Evolutionary conservation across 2,329 filamentous ascomycete genomes (phyloP).

Genomic region (Drechslerella stenobrocha): DNA sequence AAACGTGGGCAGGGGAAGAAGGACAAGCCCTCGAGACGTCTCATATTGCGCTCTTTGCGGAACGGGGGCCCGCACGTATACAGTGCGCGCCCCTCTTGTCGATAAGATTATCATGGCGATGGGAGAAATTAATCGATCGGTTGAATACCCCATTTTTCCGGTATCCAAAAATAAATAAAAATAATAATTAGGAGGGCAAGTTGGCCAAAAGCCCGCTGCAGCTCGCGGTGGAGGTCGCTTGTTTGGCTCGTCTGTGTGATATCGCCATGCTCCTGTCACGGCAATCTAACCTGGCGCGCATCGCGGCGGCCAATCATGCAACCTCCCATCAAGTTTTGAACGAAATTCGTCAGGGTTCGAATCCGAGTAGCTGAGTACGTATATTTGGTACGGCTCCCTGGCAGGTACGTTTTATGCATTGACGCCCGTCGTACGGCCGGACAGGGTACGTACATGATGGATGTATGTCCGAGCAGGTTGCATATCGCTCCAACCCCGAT

Average conservation of each 20-base stretch:
- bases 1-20: conserved; percentile 44
- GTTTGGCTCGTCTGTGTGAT: background rate
- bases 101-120: background rate
- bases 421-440: background rate
- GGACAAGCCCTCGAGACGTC: conserved; percentile 4
- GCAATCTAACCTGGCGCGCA: conserved; percentile 2
- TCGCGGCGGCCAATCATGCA: background rate
- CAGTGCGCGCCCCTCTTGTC: background rate
- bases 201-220: too few relatives aligned
- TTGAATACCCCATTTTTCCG: too few relatives aligned
- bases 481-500: too few relatives aligned
- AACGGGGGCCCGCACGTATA: conserved; percentile 12
- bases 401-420: conserved; percentile 1
- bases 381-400: background rate
- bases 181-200: too few relatives aligned
- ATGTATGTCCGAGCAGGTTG: too few relatives aligned
- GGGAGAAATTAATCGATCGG: background rate
- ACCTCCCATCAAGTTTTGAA: background rate
- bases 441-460: too few relatives aligned
- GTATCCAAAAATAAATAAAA: too few relatives aligned
- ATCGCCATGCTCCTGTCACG: background rate
- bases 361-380: background rate
- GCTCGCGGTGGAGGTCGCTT: too few relatives aligned
- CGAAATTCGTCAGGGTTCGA: background rate
- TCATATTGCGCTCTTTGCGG: conserved; percentile 42